A percentile compares a stretch with the other conserved stretches of the same genome.
These are phyloP conservation scores for Rhizopogon salebrosus DNA, from an alignment of 768 basidiomycete genomes.

Conservation along the genomic window DNA sequence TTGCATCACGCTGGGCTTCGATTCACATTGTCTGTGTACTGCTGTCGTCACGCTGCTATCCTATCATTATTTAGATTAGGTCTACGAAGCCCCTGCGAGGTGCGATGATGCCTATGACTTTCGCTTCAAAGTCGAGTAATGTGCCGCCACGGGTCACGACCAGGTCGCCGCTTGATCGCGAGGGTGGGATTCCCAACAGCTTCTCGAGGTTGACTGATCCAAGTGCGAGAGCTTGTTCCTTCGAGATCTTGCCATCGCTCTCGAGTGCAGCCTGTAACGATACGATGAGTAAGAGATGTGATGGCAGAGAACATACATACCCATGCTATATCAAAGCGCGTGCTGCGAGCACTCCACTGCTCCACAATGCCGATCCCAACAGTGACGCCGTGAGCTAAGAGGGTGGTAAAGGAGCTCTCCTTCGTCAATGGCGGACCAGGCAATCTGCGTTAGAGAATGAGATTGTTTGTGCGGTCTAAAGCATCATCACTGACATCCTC, in stretches of 20 bases:
- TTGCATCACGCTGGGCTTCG: neutral
- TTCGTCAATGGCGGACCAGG: conserved; percentile 28
- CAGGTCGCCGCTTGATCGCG: conserved; percentile 38
- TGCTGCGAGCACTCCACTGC: conserved; percentile 69
- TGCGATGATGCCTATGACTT: conserved; percentile 52
- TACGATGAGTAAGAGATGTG: conserved; percentile 20
- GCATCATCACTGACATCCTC: conserved; percentile 20
- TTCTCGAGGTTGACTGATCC: conserved; percentile 52
- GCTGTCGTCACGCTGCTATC: neutral
- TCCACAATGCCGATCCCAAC: conserved; percentile 65
- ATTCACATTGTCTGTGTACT: neutral
- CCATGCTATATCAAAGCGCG: conserved; percentile 81
- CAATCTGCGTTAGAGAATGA: conserved; percentile 17
- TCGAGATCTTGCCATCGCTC: conserved; percentile 32
- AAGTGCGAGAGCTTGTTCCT: conserved; percentile 45
- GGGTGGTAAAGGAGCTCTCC: conserved; percentile 51
- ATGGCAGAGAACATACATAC: conserved; percentile 34
- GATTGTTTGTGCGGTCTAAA: neutral
- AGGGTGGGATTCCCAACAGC: conserved; percentile 27
- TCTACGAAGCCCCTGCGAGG: conserved; percentile 44
- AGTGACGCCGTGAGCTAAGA: conserved; percentile 65
- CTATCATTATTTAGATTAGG: conserved; percentile 30
- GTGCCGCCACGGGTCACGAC: conserved; percentile 56
- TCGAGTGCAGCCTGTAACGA: conserved; percentile 34
- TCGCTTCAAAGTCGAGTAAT: conserved; percentile 39